Evolutionary conservation across 2,329 filamentous ascomycete genomes (phyloP).

Genomic region (Claviceps sp.): DNA sequence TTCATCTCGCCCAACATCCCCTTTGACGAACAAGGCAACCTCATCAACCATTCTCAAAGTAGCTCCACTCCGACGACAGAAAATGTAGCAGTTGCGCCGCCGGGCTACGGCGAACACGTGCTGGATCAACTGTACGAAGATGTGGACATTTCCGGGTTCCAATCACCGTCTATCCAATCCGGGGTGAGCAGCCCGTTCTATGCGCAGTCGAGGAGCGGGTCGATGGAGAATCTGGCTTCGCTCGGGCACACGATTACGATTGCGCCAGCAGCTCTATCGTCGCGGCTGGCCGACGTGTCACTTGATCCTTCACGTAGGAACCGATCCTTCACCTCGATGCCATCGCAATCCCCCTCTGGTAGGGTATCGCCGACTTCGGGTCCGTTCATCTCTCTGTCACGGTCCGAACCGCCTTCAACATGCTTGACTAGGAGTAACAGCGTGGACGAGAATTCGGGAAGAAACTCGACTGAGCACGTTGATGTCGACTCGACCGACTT

Average conservation of each 20-base stretch:
- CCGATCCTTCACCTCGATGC: slow-evolving; percentile 31
- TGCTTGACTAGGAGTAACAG: slow-evolving; percentile 41
- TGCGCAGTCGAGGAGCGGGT: slow-evolving; percentile 58
- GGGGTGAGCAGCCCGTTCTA: slow-evolving; percentile 73
- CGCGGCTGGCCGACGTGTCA: slow-evolving; percentile 56
- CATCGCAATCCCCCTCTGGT: slow-evolving; percentile 29
- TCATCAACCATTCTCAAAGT: slow-evolving; percentile 48
- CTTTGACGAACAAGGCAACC: slow-evolving; percentile 73
- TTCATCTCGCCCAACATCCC: slow-evolving; percentile 93
- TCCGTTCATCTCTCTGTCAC: slow-evolving; percentile 21
- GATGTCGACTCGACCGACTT: slow-evolving; percentile 47
- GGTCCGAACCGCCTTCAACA: slow-evolving; percentile 29
- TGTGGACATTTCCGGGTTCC: slow-evolving; percentile 67
- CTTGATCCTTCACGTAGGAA: slow-evolving; percentile 33
- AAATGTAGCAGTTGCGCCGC: slow-evolving; percentile 61
- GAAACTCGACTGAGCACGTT: slow-evolving; percentile 42
- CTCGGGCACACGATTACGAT: slow-evolving; percentile 19
- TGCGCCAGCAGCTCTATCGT: slow-evolving; percentile 43
- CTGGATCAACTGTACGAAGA: slow-evolving; percentile 86
- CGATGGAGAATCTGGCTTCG: slow-evolving; percentile 63
- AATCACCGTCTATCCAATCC: slow-evolving; percentile 58
- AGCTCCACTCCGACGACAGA: slow-evolving; percentile 34
- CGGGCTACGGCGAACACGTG: slow-evolving; percentile 79
- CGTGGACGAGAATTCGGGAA: slow-evolving; percentile 35
- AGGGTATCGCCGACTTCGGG: slow-evolving; percentile 29